Conservation (phyloP, 2,329 filamentous ascomycete species). For the Coniochaeta pulveracea region DNA sequence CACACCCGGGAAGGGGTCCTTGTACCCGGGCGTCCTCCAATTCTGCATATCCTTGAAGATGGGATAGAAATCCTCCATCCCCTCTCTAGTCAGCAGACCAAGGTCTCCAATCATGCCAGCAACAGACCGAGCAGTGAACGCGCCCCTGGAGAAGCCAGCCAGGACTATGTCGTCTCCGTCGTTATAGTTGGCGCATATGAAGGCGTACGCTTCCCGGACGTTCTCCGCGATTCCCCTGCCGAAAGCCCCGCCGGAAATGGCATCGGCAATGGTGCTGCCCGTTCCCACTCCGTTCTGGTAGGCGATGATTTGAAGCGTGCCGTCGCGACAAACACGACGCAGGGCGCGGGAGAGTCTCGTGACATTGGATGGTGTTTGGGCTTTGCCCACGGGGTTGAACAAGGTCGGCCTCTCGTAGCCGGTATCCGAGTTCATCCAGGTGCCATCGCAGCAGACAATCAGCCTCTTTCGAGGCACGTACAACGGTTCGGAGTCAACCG, state of each 20-base stretch:
- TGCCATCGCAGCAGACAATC: slow-evolving; percentile 41
- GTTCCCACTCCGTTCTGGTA: slow-evolving; percentile 52
- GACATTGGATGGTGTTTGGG: slow-evolving; percentile 47
- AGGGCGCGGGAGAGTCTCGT: slow-evolving; percentile 48
- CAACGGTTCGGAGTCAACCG: not conserved
- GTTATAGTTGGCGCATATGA: slow-evolving; percentile 50
- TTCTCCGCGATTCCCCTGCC: slow-evolving; percentile 40
- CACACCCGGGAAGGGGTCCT: slow-evolving; percentile 32
- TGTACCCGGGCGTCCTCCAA: slow-evolving; percentile 32
- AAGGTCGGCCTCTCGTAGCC: slow-evolving; percentile 29
- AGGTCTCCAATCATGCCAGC: slow-evolving; percentile 39
- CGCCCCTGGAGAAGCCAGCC: slow-evolving; percentile 46
- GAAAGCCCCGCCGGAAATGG: slow-evolving; percentile 41
- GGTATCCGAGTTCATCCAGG: slow-evolving; percentile 42
- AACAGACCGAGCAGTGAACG: slow-evolving; percentile 46
- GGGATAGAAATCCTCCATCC: slow-evolving; percentile 41
- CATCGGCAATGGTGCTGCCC: slow-evolving; percentile 34
- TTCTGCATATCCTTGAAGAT: slow-evolving; percentile 47
- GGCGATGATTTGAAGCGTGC: slow-evolving; percentile 44
- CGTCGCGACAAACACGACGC: slow-evolving; percentile 36
- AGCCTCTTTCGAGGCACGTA: slow-evolving; percentile 27
- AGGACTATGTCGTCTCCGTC: slow-evolving; percentile 45
- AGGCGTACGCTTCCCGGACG: slow-evolving; percentile 51
- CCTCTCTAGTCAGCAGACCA: slow-evolving; percentile 39
- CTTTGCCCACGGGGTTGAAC: slow-evolving; percentile 22